Evolutionary conservation across 2,329 filamentous ascomycete species (phyloP).

Genomic region (Trichoderma sp.): DNA sequence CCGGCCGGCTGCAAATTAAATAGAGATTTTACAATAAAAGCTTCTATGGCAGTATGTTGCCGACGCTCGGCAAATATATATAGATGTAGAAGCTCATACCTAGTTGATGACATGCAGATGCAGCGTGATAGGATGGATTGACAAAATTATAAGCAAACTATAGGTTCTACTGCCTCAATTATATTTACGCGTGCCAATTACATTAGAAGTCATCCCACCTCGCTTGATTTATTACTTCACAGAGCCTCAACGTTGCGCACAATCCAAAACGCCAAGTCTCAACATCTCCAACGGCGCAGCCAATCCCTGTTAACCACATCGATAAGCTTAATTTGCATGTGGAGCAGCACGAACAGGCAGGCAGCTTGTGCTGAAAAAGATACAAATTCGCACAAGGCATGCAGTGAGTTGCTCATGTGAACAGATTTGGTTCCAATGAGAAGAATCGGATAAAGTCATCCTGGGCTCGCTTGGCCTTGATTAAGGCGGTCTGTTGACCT

Average conservation of each 20-base stretch:
- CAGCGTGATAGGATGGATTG: neutral
- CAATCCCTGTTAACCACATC: neutral
- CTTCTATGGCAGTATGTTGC: neutral
- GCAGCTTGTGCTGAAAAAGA: neutral
- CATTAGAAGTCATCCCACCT: neutral
- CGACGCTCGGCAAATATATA: neutral
- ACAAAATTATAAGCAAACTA: neutral
- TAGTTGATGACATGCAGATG: neutral
- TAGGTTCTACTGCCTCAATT: neutral
- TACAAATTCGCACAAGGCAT: neutral
- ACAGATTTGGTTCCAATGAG: slow-evolving; percentile 1
- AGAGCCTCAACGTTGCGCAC: neutral
- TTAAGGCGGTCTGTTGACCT: neutral
- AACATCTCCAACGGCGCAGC: neutral
- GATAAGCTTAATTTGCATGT: neutral
- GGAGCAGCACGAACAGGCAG: neutral
- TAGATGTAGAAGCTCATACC: neutral
- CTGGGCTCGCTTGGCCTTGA: neutral
- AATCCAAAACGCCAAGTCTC: neutral
- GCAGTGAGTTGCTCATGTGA: slow-evolving; percentile 3
- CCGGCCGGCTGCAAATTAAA: neutral
- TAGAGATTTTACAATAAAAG: neutral
- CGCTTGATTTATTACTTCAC: neutral
- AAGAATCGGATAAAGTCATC: slow-evolving; percentile 7
- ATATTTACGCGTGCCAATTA: neutral